Evolutionary conservation across 2,329 filamentous ascomycete species (phyloP), one percentile per base, ranked within the genome.

Genomic region (Cercospora sesami): DNA sequence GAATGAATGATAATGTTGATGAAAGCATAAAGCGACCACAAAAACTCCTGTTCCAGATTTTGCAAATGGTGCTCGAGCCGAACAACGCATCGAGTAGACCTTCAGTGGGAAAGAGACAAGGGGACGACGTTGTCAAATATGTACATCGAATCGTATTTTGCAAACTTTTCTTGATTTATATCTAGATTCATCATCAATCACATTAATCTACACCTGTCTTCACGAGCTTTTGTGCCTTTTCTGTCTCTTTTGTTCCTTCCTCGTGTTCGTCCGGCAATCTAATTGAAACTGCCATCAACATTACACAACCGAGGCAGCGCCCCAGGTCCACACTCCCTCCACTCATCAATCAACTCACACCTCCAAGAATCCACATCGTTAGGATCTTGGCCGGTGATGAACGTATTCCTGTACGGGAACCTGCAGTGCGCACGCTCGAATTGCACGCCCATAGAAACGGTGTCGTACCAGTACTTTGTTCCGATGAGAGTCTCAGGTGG

Each of bases 351-450:
- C 58, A 73, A 64, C 12, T 66, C 57, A 73, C 80, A 82, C 14
- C 65, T 76, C 77, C 80, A 83, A 63, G 75, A 79, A 14, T 68
- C 64, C 9, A 79, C 75, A 9, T 75, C 64, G 42, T 78, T 73
- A 8, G 75, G 68, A 68, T 81, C 77, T 1, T 79, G 79, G 6
- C 78, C 78, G 21, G 21, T 16, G 48, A 77, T 73, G 74, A 79
- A 82, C 3, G 75, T 76, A 14, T 74, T 77, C 33, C 75, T 67
- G 72, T 75, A 77, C 23, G 75, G 75, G 71, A 75, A 77, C 21
- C 74, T 69, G 71, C 85, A 87, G 62, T 86, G 73, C 5, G 80
- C 80, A 39, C 84, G 78, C 71, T 81, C 81, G 59, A 81, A 81
- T 57, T 80, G 69, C 0, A 86, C 77, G 0, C 80, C 83, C 9